These are phyloP conservation scores for Spatholobus suberectus DNA, from an alignment of 306 rosid genomes.

Conservation along the genomic window DNA sequence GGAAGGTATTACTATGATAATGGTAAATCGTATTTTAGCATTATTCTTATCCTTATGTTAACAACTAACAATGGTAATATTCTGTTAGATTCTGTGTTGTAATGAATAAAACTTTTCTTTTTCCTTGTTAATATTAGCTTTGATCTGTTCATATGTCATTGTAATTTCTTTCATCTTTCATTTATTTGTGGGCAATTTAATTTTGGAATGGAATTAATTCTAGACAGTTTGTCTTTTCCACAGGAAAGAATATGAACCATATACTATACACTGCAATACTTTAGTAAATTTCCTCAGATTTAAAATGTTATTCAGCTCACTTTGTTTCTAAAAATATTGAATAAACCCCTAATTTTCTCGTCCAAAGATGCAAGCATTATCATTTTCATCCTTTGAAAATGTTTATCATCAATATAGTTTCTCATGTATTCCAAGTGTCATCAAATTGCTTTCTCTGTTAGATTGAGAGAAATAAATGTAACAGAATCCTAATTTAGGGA, in stretches of 20 bases:
- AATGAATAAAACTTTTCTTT: constrained; percentile 12
- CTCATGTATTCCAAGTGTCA: background rate
- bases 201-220: background rate
- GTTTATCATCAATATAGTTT: constrained; percentile 16
- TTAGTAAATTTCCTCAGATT: background rate
- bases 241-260: constrained; percentile 28
- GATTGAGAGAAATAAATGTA: constrained; percentile 24
- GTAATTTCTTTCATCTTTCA: constrained; percentile 8
- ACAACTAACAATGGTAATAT: background rate
- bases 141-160: constrained; percentile 1
- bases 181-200: background rate
- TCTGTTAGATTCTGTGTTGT: constrained; percentile 10
- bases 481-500: constrained; percentile 11
- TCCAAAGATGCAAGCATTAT: background rate
- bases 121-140: constrained; percentile 3
- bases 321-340: background rate
- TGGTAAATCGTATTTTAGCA: constrained; percentile 31
- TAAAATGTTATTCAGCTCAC: constrained; percentile 20
- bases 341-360: background rate
- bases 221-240: constrained; percentile 4
- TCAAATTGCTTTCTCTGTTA: background rate
- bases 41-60: background rate
- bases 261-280: background rate
- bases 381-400: background rate
- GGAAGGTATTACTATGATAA: constrained; percentile 66